phyloP scores from a whole-genome alignment of 1,139 yeast species.

The Diutina scorzettiae region DNA sequence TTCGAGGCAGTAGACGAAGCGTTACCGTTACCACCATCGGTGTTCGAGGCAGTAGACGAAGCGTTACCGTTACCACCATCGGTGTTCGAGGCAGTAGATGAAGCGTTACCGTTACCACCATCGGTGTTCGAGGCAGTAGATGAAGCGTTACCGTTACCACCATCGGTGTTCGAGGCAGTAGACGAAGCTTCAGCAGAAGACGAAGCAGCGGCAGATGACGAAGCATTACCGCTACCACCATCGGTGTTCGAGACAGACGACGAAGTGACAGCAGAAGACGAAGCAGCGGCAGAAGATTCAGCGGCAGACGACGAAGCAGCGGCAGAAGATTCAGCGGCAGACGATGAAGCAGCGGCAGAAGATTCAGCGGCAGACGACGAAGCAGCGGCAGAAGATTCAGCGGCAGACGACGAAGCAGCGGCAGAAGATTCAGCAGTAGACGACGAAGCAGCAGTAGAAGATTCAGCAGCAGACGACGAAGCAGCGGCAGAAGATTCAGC shows the following conservation, averaged over 20 bases:
- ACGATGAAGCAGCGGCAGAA: background rate
- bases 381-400: background rate
- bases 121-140: background rate
- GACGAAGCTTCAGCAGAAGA: background rate
- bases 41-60: background rate
- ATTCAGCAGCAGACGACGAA: background rate
- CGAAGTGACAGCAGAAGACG: background rate
- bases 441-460: background rate
- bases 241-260: background rate
- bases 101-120: background rate
- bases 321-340: background rate
- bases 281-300: background rate
- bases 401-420: background rate
- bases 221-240: background rate
- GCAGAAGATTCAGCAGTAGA: background rate
- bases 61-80: background rate
- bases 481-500: background rate
- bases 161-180: background rate
- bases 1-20: background rate
- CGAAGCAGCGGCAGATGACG: constrained; percentile 1
- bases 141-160: background rate
- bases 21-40: background rate
- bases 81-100: background rate
- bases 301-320: background rate
- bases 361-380: background rate